Base-by-base conservation (phyloP, 2,329 filamentous ascomycete species). In the Aureobasidium mangrovei region DNA sequence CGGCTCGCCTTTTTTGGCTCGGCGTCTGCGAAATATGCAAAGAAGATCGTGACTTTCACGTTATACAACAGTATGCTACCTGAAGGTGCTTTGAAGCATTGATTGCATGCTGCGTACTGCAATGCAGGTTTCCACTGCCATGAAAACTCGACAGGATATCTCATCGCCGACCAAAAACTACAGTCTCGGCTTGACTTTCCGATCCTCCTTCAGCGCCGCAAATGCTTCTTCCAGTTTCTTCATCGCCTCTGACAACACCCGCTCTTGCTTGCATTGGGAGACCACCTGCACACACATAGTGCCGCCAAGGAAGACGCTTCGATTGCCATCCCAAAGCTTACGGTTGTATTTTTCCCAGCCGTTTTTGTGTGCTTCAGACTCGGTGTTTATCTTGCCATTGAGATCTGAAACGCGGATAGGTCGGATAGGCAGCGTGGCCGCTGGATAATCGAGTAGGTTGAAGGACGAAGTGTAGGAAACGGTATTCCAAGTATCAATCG, bases 311-410 rank as follows among this genome's bases (percentile, higher is more conserved):
- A 82, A 83, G 0, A 79, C 70, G 1, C 68, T 69, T 24, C 78
- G 70, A 62, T 82, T 76, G 27, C 77, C 70, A 3, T 74, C 72
- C 71, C 82, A 85, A 10, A 85, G 64, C 59, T 75, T 73, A 29
- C 78, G 69, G 62, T 84, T 84, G 12, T 69, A 72, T 64, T 78
- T 77, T 63, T 85, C 82, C 81, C 80, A 84, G 46, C 72, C 77
- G 7, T 77, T 74, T 27, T 80, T 55, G 54, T 69, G 4, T 31
- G 39, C 40, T 31, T 31, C 28, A 5, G 32, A 18, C 63, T 62
- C 27, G 60, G 60, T 65, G 1, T 63, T 60, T 48, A 81, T 68
- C 43, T 77, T 72, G 18, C 68, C 73, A 31, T 75, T 63, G 58
- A 82, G 66, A 66, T 85, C 82, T 0, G 60, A 62, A 51, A 73